Base-by-base conservation (phyloP, 345 rosid species). In the Draba incana region DNA sequence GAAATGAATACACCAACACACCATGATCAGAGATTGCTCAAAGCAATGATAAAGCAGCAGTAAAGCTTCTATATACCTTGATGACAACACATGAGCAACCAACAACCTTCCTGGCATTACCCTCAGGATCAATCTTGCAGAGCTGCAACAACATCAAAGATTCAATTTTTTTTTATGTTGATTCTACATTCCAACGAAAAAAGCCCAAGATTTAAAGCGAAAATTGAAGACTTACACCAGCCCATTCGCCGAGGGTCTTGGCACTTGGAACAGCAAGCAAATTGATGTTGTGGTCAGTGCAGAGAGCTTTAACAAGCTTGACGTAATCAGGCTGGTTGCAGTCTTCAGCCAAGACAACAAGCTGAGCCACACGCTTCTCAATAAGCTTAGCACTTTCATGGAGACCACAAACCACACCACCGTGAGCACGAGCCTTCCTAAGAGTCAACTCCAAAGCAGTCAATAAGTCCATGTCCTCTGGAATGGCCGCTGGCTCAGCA, bases 181-280 rank as follows among this genome's bases (percentile, higher is more conserved):
- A 35, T 35, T 6, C 38, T 6, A 35, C 33, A 30, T 3, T 30
- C 5, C 33, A 5, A 30, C 4, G 33, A 30, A 30, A 30, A 30
- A 30, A 30, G 6, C 5, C 3, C 6, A 6, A 30, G 33, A 5
- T 30, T 3, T 5, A 35, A 7, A 23, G 9, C 3, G 0, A 8
- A 27, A 33, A 64, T 0, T 3, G 3, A 10, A 31, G 45, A 86
- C 93, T 83, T 81, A 91, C 96, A 33, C 96, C 96, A 62, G 91
- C 93, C 97, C 97, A 92, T 74, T 92, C 97, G 30, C 96, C 96
- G 1, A 88, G 93, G 38, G 89, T 78, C 80, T 92, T 92, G 24
- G 97, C 95, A 78, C 88, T 83, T 38, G 97, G 95, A 70, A 86
- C 90, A 0, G 83, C 82, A 57, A 92, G 68, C 73, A 88, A 76